Evolutionary conservation across 2,329 filamentous ascomycete genomes (phyloP), one percentile per base, ranked within the genome.

Genomic region (Fusarium ramigenum): DNA sequence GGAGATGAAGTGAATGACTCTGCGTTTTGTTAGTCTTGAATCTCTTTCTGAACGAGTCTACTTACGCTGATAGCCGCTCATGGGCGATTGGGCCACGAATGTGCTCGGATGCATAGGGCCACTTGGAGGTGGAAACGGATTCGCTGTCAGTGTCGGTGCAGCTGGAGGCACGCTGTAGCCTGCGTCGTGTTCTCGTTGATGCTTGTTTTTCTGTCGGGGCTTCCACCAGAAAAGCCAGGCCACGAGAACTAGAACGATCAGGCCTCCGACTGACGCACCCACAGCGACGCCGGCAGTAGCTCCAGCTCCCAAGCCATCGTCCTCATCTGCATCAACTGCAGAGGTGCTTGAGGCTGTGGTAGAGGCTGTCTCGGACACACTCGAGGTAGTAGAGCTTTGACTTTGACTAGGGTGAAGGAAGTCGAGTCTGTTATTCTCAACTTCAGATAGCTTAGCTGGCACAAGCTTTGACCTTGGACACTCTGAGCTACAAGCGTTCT

Each of bases 31-130:
- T 30, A 78, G 74, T 42, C 28, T 7, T 4, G 15, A 39, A 6
- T 9, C 56, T 21, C 7, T 19, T 37, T 50, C 11, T 4, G 4
- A 1, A 32, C 7, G 23, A 23, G 9, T 14, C 19, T 40, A 60
- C 75, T 63, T 71, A 78, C 77, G 63, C 54, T 77, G 75, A 34
- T 77, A 75, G 43, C 60, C 47, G 52, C 72, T 78, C 70, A 73
- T 71, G 16, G 74, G 72, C 30, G 77, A 75, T 23, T 74, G 73
- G 18, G 57, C 61, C 23, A 59, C 18, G 39, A 69, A 56, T 11
- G 63, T 58, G 21, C 34, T 56, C 12, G 61, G 62, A 7, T 63
- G 57, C 21, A 42, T 30, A 39, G 43, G 66, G 9, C 61, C 43
- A 4, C 57, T 57, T 28, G 36, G 43, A 12, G 76, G 69, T n/a